Conservation (phyloP, 208 protist species). For the Acanthamoeba healyi region DNA sequence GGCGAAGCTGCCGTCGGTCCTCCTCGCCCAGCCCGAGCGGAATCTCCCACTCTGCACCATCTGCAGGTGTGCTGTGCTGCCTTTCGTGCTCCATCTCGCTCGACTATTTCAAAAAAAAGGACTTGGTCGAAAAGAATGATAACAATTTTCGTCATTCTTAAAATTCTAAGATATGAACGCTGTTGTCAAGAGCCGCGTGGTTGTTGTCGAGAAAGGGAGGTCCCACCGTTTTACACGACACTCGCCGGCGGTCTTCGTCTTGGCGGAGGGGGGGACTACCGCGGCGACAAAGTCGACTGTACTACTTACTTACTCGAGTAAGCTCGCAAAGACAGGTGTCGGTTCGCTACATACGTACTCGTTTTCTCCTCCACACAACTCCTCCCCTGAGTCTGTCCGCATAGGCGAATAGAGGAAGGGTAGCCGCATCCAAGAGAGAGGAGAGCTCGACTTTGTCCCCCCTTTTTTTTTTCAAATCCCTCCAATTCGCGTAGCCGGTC, state of each 20-base stretch:
- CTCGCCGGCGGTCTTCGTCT: too few relatives aligned
- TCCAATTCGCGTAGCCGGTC: too few relatives aligned
- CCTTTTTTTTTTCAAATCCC: too few relatives aligned
- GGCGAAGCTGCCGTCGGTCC: neutral
- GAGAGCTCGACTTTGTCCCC: too few relatives aligned
- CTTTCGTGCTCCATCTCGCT: too few relatives aligned
- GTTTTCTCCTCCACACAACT: neutral
- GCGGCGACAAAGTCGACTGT: too few relatives aligned
- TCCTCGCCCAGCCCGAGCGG: constrained; percentile 11
- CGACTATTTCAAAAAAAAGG: too few relatives aligned
- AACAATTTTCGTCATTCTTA: neutral
- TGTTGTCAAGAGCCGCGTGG: neutral
- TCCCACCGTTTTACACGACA: neutral
- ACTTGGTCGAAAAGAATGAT: too few relatives aligned
- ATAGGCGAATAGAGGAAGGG: neutral
- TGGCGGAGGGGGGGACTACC: too few relatives aligned
- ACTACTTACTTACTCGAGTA: too few relatives aligned
- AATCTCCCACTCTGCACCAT: neutral
- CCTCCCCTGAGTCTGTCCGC: neutral
- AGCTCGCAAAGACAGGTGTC: too few relatives aligned
- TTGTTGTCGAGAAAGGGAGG: neutral
- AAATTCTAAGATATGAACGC: neutral
- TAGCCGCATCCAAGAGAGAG: neutral
- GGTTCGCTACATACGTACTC: too few relatives aligned
- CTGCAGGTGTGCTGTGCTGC: neutral